These are phyloP conservation scores for Conringia planisiliqua DNA, from an alignment of 345 rosid species.

Conservation along the genomic window DNA sequence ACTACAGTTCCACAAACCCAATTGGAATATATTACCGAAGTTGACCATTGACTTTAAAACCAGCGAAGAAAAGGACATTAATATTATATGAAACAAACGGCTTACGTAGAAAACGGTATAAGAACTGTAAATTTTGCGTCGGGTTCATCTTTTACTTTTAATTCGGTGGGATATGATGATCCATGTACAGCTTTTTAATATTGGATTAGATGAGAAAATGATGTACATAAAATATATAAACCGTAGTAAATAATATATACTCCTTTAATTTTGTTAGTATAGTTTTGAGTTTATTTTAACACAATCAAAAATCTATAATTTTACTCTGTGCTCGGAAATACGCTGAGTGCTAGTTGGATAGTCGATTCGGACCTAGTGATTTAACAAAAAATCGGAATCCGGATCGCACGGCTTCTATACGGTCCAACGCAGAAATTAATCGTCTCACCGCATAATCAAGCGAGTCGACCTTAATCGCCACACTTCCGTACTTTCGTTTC, in stretches of 20 bases:
- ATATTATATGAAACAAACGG: not conserved
- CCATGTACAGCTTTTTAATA: not conserved
- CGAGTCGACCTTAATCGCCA: too few relatives aligned
- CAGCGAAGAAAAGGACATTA: not conserved
- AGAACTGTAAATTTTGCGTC: not conserved
- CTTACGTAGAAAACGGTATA: not conserved
- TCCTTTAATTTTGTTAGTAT: not conserved
- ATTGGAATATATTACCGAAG: not conserved
- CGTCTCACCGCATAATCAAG: too few relatives aligned
- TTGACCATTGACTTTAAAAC: constrained; percentile 12
- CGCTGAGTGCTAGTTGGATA: too few relatives aligned
- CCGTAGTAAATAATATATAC: not conserved
- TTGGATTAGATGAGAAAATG: not conserved
- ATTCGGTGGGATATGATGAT: not conserved
- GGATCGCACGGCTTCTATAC: too few relatives aligned
- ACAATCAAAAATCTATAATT: not conserved
- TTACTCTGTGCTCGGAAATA: too few relatives aligned
- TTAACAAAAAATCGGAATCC: too few relatives aligned
- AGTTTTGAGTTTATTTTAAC: not conserved
- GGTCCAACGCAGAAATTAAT: too few relatives aligned
- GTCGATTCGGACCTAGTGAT: too few relatives aligned
- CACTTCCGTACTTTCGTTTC: too few relatives aligned
- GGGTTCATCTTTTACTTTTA: not conserved
- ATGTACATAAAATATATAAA: not conserved
- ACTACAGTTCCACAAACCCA: not conserved